phyloP scores from a whole-genome alignment of 805 yeast genomes.

The Blastobotrys peoriensis region DNA sequence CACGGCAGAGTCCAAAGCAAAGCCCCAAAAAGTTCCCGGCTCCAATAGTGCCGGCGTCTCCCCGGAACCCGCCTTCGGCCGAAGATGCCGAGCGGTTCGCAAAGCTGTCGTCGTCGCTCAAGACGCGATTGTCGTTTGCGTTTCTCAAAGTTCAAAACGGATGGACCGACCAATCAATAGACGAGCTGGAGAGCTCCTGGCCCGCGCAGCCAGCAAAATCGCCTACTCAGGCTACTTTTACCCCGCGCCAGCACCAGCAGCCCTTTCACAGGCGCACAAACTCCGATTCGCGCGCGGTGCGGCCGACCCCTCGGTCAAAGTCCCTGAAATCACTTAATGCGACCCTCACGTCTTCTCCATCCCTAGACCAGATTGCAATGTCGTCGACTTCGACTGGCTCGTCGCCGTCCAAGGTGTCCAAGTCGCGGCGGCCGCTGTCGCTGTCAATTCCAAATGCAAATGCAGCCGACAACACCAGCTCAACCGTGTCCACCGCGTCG shows the following conservation, averaged over 20 bases:
- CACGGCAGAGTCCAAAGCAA: too few species aligned
- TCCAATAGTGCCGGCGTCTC: background rate
- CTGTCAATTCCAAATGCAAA: background rate
- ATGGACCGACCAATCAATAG: slow-evolving; percentile 14
- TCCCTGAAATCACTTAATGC: background rate
- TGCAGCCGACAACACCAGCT: background rate
- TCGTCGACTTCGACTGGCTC: slow-evolving; percentile 1
- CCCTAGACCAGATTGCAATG: background rate
- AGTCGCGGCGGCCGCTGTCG: slow-evolving; percentile 4
- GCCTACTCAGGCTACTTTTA: slow-evolving; percentile 4
- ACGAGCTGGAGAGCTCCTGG: slow-evolving; percentile 9
- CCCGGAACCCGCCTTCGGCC: background rate
- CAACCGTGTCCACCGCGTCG: slow-evolving; percentile 2
- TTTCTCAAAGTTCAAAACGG: slow-evolving; percentile 15
- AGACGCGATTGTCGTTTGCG: slow-evolving; percentile 16
- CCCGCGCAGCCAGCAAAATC: background rate
- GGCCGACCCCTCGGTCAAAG: background rate
- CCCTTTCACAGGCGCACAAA: background rate
- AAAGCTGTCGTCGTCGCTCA: slow-evolving; percentile 40
- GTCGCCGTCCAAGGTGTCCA: slow-evolving; percentile 5
- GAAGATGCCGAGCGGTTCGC: slow-evolving; percentile 23
- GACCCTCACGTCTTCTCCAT: background rate
- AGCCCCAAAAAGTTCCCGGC: background rate
- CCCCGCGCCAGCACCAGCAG: background rate
- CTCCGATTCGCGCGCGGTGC: background rate